phyloP scores from a whole-genome alignment of 2,329 filamentous ascomycete genomes.

The Paraphoma chrysanthemicola region DNA sequence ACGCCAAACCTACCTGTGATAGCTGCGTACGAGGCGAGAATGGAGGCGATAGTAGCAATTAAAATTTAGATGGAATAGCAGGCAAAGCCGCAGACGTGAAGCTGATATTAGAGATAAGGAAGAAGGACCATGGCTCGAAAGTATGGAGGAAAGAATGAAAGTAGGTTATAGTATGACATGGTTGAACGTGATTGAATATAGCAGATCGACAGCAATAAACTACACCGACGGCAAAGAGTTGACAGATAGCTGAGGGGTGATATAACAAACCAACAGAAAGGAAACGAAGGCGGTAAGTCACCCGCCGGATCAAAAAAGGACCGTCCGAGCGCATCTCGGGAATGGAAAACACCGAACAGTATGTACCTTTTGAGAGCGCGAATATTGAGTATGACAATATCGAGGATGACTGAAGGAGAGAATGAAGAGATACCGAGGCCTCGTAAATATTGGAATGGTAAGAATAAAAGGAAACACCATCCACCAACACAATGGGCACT shows the following conservation, averaged over 20 bases:
- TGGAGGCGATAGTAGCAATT: neutral
- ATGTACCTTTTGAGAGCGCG: neutral
- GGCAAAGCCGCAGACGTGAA: neutral
- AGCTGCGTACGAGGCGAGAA: neutral
- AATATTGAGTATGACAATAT: neutral
- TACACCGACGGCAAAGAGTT: neutral
- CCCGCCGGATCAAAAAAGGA: neutral
- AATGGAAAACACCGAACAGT: neutral
- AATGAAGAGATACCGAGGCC: no score
- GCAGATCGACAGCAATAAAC: neutral
- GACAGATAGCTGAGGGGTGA: neutral
- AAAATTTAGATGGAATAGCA: neutral
- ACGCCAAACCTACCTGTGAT: neutral
- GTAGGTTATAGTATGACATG: neutral
- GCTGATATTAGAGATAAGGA: neutral
- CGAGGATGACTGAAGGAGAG: no score
- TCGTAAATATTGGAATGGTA: neutral
- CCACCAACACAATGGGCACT: neutral
- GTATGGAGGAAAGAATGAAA: neutral
- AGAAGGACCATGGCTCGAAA: neutral
- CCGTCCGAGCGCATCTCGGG: neutral
- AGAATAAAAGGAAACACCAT: neutral
- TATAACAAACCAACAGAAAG: neutral
- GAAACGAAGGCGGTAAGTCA: neutral
- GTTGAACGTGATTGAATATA: neutral